Conservation (phyloP, 2,329 filamentous ascomycete genomes). For the Pseudogymnoascus sp. region DNA sequence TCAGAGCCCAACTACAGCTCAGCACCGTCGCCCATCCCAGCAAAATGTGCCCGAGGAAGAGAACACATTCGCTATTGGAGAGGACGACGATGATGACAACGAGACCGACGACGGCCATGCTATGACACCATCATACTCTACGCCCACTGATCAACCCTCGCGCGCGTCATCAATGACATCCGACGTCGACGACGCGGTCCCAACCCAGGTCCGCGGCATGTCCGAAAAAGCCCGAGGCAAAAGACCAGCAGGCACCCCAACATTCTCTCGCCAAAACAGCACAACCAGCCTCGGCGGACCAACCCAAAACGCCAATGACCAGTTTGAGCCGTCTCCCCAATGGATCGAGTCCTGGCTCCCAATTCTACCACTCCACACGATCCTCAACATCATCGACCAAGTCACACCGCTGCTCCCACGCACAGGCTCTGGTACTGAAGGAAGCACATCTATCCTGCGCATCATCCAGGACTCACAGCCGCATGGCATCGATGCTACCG, state of each 20-base stretch:
- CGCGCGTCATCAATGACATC: conserved; percentile 62
- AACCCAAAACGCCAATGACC: conserved; percentile 30
- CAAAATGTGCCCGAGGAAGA: conserved; percentile 67
- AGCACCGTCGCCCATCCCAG: conserved; percentile 50
- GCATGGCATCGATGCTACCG: conserved; percentile 64
- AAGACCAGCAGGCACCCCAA: conserved; percentile 74
- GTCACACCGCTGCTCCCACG: conserved; percentile 45
- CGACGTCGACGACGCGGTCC: conserved; percentile 67
- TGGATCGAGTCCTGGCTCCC: conserved; percentile 97
- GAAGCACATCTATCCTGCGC: conserved; percentile 40
- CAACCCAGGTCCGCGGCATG: conserved; percentile 79
- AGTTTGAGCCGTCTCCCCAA: conserved; percentile 70
- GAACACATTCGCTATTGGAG: conserved; percentile 78
- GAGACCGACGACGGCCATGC: conserved; percentile 43
- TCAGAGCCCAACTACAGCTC: conserved; percentile 50
- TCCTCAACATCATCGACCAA: conserved; percentile 67
- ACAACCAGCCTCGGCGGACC: conserved; percentile 57
- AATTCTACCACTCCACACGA: conserved; percentile 79
- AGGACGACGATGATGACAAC: conserved; percentile 58
- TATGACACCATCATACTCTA: conserved; percentile 54
- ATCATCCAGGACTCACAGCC: conserved; percentile 55
- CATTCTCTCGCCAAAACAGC: conserved; percentile 86
- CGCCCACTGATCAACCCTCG: conserved; percentile 54
- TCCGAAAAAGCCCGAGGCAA: conserved; percentile 96
- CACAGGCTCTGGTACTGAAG: conserved; percentile 38